Percentiles rank a stretch among this genome's conserved stretches.
Conservation (phyloP, 176 grass and related monocot genomes). For the Oryza punctata region DNA sequence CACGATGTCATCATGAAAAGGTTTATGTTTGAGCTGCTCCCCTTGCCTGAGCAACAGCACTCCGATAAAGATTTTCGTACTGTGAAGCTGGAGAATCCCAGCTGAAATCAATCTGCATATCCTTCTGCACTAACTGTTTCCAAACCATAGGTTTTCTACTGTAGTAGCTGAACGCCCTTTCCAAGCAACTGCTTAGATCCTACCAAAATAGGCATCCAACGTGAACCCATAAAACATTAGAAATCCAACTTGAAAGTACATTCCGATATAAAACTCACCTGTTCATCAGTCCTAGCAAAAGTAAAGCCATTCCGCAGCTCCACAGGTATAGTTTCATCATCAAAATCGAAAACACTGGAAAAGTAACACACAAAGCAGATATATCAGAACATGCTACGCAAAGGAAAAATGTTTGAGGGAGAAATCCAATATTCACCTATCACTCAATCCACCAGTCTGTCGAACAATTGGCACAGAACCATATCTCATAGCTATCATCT, state of each 20-base stretch:
- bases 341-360: constrained; percentile 59
- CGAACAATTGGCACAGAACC: constrained; percentile 66
- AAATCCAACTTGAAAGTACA: not conserved
- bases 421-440: constrained; percentile 44
- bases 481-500: constrained; percentile 73
- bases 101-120: constrained; percentile 65
- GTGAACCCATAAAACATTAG: not conserved
- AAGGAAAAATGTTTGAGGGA: not conserved
- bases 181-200: constrained; percentile 60
- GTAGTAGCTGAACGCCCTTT: constrained; percentile 62
- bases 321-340: constrained; percentile 41
- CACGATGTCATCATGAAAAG: not conserved
- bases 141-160: constrained; percentile 47
- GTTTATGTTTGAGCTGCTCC: constrained; percentile 44
- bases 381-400: not conserved
- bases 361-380: constrained; percentile 10
- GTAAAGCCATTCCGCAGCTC: constrained; percentile 62
- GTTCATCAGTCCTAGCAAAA: constrained; percentile 54
- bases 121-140: constrained; percentile 54
- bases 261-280: constrained; percentile 27
- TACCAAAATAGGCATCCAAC: constrained; percentile 19
- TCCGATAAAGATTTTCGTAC: constrained; percentile 60
- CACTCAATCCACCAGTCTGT: constrained; percentile 66
- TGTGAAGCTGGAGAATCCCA: constrained; percentile 62
- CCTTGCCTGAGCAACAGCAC: constrained; percentile 53